A percentile compares a stretch with the other conserved stretches of the same genome.
phyloP scores from a whole-genome alignment of 495 filamentous ascomycete species.

The Trypethelium eluteriae region DNA sequence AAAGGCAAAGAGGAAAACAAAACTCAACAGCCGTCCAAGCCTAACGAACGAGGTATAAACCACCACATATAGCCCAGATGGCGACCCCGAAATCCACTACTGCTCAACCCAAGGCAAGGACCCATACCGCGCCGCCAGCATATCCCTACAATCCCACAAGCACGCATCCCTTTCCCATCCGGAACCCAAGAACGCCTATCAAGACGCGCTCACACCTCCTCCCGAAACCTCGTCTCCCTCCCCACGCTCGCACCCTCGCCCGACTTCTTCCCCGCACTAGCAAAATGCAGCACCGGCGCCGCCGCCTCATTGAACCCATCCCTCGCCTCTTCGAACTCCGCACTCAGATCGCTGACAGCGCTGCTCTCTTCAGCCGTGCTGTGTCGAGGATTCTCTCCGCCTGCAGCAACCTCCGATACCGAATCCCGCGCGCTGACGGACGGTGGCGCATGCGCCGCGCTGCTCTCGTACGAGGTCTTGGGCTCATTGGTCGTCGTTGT shows the following conservation, averaged over 20 bases:
- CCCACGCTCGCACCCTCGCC: constrained; percentile 19
- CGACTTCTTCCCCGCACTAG: constrained; percentile 17
- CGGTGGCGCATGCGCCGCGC: neutral
- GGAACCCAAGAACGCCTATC: neutral
- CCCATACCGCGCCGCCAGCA: neutral
- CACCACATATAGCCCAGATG: neutral
- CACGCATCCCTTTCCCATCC: too few species aligned
- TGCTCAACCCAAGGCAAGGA: neutral
- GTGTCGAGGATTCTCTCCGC: neutral
- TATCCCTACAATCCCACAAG: neutral
- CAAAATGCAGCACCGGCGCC: constrained; percentile 26
- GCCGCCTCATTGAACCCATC: constrained; percentile 27
- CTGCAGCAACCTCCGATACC: neutral
- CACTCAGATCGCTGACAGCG: constrained; percentile 13
- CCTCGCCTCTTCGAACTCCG: constrained; percentile 28
- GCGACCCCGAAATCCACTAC: neutral
- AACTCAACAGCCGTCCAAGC: neutral
- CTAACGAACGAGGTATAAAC: neutral
- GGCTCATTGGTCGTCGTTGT: constrained; percentile 1
- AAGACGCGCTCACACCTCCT: constrained; percentile 22
- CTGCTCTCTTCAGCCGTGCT: constrained; percentile 1
- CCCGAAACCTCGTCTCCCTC: constrained; percentile 26
- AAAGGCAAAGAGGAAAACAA: neutral
- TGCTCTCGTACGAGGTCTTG: neutral
- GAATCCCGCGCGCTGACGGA: neutral